phyloP scores from a whole-genome alignment of 129 eudicot species.

The Ambrosia trifida region DNA sequence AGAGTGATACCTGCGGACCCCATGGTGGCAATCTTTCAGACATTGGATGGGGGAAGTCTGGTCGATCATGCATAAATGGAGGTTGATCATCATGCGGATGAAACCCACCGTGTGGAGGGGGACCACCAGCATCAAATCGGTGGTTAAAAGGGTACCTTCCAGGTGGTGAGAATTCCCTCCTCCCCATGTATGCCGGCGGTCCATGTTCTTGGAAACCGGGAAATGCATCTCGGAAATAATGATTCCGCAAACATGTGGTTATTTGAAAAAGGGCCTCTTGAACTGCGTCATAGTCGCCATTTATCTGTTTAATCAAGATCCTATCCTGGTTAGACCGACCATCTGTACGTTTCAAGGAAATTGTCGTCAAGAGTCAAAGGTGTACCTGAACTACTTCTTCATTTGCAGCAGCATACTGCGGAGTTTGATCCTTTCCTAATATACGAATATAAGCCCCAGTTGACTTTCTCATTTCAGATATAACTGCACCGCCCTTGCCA shows the following conservation, averaged over 20 bases:
- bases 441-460: slow-evolving; percentile 91
- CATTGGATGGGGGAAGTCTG: slow-evolving; percentile 67
- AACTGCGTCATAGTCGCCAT: slow-evolving; percentile 74
- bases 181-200: slow-evolving; percentile 68
- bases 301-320: slow-evolving; percentile 47
- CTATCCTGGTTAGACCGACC: background rate
- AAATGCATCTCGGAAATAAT: slow-evolving; percentile 88
- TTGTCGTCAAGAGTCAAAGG: background rate
- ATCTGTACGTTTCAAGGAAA: background rate
- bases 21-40: slow-evolving; percentile 75
- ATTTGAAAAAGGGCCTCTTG: slow-evolving; percentile 91
- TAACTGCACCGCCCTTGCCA: slow-evolving; percentile 92
- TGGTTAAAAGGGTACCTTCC: slow-evolving; percentile 70
- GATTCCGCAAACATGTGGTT: slow-evolving; percentile 68
- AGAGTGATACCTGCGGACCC: slow-evolving; percentile 75
- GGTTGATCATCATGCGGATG: slow-evolving; percentile 68
- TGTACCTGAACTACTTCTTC: slow-evolving; percentile 92
- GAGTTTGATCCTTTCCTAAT: slow-evolving; percentile 78
- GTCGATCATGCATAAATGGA: slow-evolving; percentile 76
- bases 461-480: slow-evolving; percentile 86
- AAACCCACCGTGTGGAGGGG: slow-evolving; percentile 65
- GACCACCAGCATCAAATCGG: slow-evolving; percentile 63
- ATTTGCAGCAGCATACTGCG: slow-evolving; percentile 70
- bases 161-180: slow-evolving; percentile 80
- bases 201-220: slow-evolving; percentile 67